Evolutionary conservation across 768 basidiomycete genomes (phyloP).

Genomic region (Phanerochaete sordida): DNA sequence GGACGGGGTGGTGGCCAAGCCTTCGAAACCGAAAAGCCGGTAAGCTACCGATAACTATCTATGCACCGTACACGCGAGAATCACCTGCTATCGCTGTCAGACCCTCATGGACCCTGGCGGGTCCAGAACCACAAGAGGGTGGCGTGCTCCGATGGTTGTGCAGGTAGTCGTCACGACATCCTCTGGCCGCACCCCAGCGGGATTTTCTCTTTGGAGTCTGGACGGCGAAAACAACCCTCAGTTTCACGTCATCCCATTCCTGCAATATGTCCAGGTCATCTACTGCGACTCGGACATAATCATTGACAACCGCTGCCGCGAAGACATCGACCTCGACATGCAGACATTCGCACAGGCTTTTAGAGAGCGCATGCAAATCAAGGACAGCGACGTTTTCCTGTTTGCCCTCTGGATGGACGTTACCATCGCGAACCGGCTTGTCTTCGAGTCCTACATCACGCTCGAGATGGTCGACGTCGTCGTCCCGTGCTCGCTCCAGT

Average conservation of each 20-base stretch:
- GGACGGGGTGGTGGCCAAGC: too few species aligned
- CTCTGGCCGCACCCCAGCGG: slow-evolving; percentile 13
- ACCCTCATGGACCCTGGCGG: slow-evolving; percentile 12
- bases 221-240: neutral
- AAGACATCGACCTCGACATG: neutral
- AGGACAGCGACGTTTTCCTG: too few species aligned
- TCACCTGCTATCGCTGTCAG: slow-evolving; percentile 11
- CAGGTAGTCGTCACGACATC: neutral
- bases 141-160: slow-evolving; percentile 14
- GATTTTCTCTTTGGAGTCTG: slow-evolving; percentile 11
- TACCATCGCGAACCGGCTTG: too few species aligned
- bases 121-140: neutral
- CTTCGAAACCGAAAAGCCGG: too few species aligned
- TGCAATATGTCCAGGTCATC: neutral
- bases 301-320: neutral
- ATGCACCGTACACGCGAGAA: too few species aligned
- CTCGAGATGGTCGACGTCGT: too few species aligned
- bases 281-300: neutral
- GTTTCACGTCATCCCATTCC: slow-evolving; percentile 8
- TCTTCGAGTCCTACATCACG: too few species aligned
- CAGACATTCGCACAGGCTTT: neutral
- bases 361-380: neutral
- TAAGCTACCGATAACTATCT: too few species aligned
- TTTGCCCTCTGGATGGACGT: too few species aligned
- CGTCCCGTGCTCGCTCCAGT: too few species aligned